Evolutionary conservation across 2,329 filamentous ascomycete genomes (phyloP).

Genomic region (Harringtonia lauricola): DNA sequence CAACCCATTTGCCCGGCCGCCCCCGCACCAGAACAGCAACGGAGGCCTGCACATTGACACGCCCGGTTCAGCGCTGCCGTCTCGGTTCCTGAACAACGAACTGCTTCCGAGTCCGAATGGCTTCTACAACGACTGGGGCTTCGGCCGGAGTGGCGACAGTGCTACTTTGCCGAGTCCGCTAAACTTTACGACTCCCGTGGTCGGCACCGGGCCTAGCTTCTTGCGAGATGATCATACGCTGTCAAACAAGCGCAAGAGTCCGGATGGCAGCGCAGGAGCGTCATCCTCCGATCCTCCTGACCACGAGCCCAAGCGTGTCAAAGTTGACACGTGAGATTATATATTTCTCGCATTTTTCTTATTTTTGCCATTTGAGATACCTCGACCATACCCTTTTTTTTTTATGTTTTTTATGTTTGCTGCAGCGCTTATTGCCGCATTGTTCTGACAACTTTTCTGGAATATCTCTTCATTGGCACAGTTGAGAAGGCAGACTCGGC

Average conservation of each 20-base stretch:
- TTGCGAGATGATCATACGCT: slow-evolving; percentile 40
- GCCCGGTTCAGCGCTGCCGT: slow-evolving; percentile 88
- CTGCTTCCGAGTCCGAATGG: slow-evolving; percentile 83
- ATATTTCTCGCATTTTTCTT: not conserved
- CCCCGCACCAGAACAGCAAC: slow-evolving; percentile 49
- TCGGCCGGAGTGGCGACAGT: slow-evolving; percentile 53
- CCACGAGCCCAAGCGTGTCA: slow-evolving; percentile 41
- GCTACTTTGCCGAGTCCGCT: slow-evolving; percentile 88
- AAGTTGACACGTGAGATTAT: slow-evolving; percentile 30
- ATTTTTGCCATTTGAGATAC: not conserved
- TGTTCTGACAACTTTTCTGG: too few species aligned
- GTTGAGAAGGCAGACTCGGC: too few species aligned
- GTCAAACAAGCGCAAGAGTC: slow-evolving; percentile 43
- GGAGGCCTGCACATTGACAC: slow-evolving; percentile 54
- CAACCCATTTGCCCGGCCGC: slow-evolving; percentile 87
- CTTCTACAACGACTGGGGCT: slow-evolving; percentile 89
- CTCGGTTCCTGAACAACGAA: slow-evolving; percentile 78
- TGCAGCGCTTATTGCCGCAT: too few species aligned
- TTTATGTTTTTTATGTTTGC: not conserved
- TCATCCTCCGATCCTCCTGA: slow-evolving; percentile 30
- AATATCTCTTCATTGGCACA: too few species aligned
- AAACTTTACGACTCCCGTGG: slow-evolving; percentile 78
- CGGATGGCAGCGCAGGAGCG: slow-evolving; percentile 32
- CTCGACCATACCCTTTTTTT: not conserved
- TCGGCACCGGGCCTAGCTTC: slow-evolving; percentile 51